Evolutionary conservation across 2,329 filamentous ascomycete species (phyloP).

Genomic region (Penicillium sp.): DNA sequence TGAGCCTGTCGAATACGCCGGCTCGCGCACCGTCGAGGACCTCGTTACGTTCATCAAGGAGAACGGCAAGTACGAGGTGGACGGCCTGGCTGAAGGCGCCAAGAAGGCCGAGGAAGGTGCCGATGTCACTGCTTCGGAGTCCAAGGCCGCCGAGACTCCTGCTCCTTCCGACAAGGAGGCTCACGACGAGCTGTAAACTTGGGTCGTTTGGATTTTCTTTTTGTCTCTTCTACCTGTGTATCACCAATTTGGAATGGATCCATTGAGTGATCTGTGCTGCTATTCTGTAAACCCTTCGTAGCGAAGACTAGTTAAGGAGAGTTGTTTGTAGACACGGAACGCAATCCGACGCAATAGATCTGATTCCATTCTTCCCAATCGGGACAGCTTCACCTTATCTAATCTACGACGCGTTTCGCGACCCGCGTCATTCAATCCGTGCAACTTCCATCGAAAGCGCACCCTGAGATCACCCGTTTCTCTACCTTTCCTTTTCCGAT

Average conservation of each 20-base stretch:
- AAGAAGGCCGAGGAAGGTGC: constrained; percentile 51
- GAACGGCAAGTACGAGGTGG: constrained; percentile 84
- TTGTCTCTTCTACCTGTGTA: constrained; percentile 11
- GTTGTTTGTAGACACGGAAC: background rate
- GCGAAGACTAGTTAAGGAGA: background rate
- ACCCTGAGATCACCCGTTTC: background rate
- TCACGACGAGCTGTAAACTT: constrained; percentile 40
- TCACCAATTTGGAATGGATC: constrained; percentile 14
- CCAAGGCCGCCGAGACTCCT: constrained; percentile 23
- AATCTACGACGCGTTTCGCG: constrained; percentile 13
- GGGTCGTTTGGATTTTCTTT: constrained; percentile 1
- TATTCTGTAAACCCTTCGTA: background rate
- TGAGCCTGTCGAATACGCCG: constrained; percentile 78
- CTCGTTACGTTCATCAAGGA: constrained; percentile 88
- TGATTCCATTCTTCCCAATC: background rate
- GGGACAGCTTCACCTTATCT: constrained; percentile 6
- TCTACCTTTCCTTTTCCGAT: background rate
- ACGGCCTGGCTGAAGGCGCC: constrained; percentile 55
- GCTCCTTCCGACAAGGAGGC: constrained; percentile 23
- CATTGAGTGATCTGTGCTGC: background rate
- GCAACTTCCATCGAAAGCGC: background rate
- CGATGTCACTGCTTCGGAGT: constrained; percentile 22
- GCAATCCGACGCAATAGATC: background rate
- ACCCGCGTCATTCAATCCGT: constrained; percentile 15
- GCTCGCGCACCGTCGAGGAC: constrained; percentile 84